phyloP scores from a whole-genome alignment of 805 yeast genomes.

The Tetrapisispora namnaoensis region DNA sequence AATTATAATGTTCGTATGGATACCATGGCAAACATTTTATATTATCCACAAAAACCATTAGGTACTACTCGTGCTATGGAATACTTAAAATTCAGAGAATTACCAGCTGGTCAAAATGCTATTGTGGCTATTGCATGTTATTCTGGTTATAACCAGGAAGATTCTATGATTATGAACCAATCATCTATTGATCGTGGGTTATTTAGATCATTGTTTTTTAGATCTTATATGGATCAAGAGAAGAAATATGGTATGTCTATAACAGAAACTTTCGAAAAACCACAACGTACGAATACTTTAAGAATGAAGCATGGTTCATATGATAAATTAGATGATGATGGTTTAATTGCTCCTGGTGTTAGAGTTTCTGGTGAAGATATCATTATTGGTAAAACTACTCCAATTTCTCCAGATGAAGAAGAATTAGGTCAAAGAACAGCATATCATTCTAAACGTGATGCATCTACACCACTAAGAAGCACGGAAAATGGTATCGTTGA shows the following conservation, averaged over 20 bases:
- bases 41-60: constrained; percentile 95
- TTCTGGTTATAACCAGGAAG: constrained; percentile 98
- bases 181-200: constrained; percentile 93
- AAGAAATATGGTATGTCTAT: constrained; percentile 97
- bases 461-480: constrained; percentile 91
- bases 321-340: constrained; percentile 97
- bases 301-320: constrained; percentile 97
- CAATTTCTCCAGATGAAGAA: constrained; percentile 98
- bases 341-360: constrained; percentile 94
- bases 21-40: constrained; percentile 96
- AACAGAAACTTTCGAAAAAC: constrained; percentile 95
- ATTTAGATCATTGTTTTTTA: constrained; percentile 89
- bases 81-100: constrained; percentile 88
- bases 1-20: constrained; percentile 97
- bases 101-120: constrained; percentile 99
- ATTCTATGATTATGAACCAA: constrained; percentile 99
- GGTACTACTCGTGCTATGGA: constrained; percentile 99
- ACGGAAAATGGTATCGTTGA: constrained; percentile 98
- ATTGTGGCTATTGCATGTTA: constrained; percentile 97
- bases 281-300: constrained; percentile 86
- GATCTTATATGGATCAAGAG: constrained; percentile 98
- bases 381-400: constrained; percentile 97
- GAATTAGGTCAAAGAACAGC: constrained; percentile 98
- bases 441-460: constrained; percentile 97
- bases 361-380: constrained; percentile 98